These are phyloP conservation scores for Dalbergia oliveri DNA, from an alignment of 306 rosid genomes.

Conservation along the genomic window DNA sequence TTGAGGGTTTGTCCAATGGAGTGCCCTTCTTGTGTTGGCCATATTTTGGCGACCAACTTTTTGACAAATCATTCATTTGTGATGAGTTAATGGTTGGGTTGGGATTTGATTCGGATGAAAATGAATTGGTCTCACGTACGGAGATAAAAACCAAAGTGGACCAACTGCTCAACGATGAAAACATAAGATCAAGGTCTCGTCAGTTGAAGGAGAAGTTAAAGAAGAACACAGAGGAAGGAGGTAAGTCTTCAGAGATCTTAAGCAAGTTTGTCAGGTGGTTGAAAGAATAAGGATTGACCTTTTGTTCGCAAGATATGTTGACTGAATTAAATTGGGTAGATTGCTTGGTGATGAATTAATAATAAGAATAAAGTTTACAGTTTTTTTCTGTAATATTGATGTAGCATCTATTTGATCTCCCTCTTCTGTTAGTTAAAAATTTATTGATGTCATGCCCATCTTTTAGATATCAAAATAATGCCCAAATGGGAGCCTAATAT, in stretches of 20 bases:
- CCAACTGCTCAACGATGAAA: slow-evolving; percentile 31
- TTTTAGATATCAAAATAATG: too few species aligned
- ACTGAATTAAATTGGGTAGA: too few species aligned
- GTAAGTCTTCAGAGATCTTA: not conserved
- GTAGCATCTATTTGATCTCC: too few species aligned
- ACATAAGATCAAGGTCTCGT: slow-evolving; percentile 29
- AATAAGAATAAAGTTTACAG: too few species aligned
- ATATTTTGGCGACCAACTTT: slow-evolving; percentile 27
- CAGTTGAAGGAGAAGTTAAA: slow-evolving; percentile 8
- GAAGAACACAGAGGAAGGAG: not conserved
- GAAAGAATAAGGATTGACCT: not conserved
- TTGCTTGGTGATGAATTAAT: too few species aligned
- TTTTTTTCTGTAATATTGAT: too few species aligned
- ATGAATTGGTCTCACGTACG: slow-evolving; percentile 17
- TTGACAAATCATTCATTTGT: not conserved
- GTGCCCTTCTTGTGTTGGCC: slow-evolving; percentile 43
- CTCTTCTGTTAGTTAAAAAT: too few species aligned
- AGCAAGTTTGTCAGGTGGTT: not conserved
- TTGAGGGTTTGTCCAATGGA: slow-evolving; percentile 50
- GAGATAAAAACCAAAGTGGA: slow-evolving; percentile 50
- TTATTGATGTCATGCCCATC: too few species aligned
- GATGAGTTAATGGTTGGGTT: slow-evolving; percentile 29
- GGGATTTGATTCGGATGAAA: slow-evolving; percentile 40
- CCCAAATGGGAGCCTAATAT: too few species aligned
- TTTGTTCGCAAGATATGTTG: too few species aligned